phyloP scores from a whole-genome alignment of 1,284 basidiomycete genomes.

The Hemileia vastatrix region DNA sequence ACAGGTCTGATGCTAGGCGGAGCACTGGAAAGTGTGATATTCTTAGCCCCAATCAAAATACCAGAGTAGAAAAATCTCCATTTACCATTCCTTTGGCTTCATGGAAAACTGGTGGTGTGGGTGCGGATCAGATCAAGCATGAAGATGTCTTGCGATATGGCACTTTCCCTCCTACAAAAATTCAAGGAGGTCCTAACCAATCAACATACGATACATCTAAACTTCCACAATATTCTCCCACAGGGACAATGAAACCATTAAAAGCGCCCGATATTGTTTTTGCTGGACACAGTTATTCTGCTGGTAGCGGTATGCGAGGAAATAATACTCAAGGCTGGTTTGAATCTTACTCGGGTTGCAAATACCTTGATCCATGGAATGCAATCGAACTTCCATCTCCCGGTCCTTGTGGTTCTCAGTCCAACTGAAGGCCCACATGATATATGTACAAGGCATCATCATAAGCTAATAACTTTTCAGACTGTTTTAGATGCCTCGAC shows the following conservation, averaged over 20 bases:
- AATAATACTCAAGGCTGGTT: slow-evolving; percentile 4
- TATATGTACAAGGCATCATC: no score
- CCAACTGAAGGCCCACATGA: no score
- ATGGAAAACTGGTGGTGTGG: slow-evolving; percentile 19
- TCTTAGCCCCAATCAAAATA: neutral
- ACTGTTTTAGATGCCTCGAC: no score
- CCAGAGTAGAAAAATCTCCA: neutral
- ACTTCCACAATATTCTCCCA: slow-evolving; percentile 6
- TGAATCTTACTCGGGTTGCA: slow-evolving; percentile 8
- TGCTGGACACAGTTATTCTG: neutral
- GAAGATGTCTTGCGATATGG: slow-evolving; percentile 2
- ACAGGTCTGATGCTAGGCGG: slow-evolving; percentile 15
- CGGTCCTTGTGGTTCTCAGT: no score
- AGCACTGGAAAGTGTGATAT: slow-evolving; percentile 7
- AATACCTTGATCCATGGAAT: slow-evolving; percentile 22
- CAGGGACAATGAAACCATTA: neutral
- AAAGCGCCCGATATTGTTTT: slow-evolving; percentile 13
- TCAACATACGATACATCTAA: slow-evolving; percentile 9
- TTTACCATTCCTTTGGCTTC: slow-evolving; percentile 2
- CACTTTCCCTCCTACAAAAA: slow-evolving; percentile 15
- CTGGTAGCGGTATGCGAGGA: slow-evolving; percentile 4
- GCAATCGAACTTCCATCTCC: slow-evolving; percentile 1
- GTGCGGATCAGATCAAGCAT: slow-evolving; percentile 9
- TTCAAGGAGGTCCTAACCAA: slow-evolving; percentile 6
- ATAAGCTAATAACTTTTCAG: no score